phyloP scores from a whole-genome alignment of 306 rosid species.

The Casuarina cunninghamiana region DNA sequence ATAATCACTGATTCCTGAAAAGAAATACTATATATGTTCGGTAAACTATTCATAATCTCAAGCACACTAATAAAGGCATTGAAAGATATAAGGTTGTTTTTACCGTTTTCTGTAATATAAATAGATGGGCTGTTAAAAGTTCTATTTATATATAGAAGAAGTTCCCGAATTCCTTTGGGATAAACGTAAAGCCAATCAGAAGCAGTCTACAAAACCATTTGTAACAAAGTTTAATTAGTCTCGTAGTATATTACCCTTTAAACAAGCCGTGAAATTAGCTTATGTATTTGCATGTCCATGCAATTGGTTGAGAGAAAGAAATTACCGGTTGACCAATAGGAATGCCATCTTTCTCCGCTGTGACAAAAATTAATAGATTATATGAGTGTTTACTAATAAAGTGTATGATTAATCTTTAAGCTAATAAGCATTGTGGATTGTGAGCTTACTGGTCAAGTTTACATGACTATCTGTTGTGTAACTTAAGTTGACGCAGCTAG shows the following conservation, averaged over 20 bases:
- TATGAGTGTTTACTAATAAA: background rate
- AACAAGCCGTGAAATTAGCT: background rate
- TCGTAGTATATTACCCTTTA: too few relatives aligned
- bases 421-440: background rate
- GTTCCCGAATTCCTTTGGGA: slow-evolving; percentile 49
- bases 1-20: slow-evolving; percentile 51
- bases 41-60: background rate
- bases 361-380: background rate
- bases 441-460: slow-evolving; percentile 39
- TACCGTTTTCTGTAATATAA: slow-evolving; percentile 71
- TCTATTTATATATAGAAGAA: slow-evolving; percentile 30
- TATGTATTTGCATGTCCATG: background rate
- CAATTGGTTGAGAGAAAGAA: background rate
- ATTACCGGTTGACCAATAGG: slow-evolving; percentile 35
- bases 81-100: background rate
- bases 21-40: background rate
- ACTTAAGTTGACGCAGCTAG: background rate
- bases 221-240: background rate
- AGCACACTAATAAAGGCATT: background rate
- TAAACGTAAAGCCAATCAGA: slow-evolving; percentile 46
- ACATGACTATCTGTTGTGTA: slow-evolving; percentile 35
- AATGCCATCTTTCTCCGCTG: slow-evolving; percentile 36
- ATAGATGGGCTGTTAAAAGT: slow-evolving; percentile 43
- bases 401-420: background rate
- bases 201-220: slow-evolving; percentile 42